A percentile compares a stretch with the other conserved stretches of the same genome.
Evolutionary conservation across 495 filamentous ascomycete genomes (phyloP).

Genomic region (Penicillium bialowiezense): DNA sequence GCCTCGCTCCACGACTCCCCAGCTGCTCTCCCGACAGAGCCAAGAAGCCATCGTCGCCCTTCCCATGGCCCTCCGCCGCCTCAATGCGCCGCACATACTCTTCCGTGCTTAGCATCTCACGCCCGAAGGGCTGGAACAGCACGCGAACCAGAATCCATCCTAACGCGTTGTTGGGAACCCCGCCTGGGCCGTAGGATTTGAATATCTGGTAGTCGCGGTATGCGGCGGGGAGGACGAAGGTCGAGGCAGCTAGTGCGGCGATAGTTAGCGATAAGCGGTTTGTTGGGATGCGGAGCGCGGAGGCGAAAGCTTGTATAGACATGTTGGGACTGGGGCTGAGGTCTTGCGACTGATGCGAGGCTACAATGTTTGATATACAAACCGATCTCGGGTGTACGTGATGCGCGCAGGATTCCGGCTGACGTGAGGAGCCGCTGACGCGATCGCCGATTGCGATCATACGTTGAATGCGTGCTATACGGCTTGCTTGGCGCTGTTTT

Average conservation of each 20-base stretch:
- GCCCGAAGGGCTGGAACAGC: constrained; percentile 26
- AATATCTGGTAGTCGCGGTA: constrained; percentile 35
- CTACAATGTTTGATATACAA: too few relatives aligned
- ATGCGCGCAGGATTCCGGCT: not conserved
- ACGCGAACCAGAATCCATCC: constrained; percentile 32
- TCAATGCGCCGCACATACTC: constrained; percentile 27
- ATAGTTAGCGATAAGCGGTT: constrained; percentile 16
- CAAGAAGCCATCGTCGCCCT: constrained; percentile 21
- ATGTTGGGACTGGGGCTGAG: constrained; percentile 2
- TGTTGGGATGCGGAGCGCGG: constrained; percentile 10
- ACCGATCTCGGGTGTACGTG: too few relatives aligned
- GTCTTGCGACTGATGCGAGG: too few relatives aligned
- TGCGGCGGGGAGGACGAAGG: constrained; percentile 22
- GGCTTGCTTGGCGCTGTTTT: too few relatives aligned
- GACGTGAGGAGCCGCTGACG: constrained; percentile 4
- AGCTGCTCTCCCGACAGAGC: constrained; percentile 15
- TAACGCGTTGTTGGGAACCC: constrained; percentile 30
- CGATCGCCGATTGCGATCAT: constrained; percentile 1
- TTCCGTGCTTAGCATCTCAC: constrained; percentile 33
- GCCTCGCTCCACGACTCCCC: constrained; percentile 12
- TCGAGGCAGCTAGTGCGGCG: constrained; percentile 19
- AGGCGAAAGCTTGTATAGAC: constrained; percentile 12
- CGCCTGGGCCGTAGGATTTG: constrained; percentile 33
- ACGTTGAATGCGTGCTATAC: not conserved
- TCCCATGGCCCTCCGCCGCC: constrained; percentile 26